Conservation (phyloP, 2,329 filamentous ascomycete genomes). For the Penicillium aurantiogriseum region DNA sequence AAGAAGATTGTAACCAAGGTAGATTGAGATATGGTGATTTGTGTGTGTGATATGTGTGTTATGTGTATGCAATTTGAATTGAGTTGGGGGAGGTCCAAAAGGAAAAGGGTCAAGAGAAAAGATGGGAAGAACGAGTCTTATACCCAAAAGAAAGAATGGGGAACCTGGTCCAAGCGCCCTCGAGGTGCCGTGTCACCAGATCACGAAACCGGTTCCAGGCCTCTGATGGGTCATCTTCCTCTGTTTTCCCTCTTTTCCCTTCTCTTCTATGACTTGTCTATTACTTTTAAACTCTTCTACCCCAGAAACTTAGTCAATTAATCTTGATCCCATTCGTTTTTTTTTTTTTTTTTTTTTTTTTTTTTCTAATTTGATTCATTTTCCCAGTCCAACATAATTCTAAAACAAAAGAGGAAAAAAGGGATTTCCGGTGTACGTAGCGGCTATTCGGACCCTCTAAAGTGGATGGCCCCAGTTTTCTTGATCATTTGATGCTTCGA, state of each 20-base stretch:
- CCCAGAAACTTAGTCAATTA: not conserved
- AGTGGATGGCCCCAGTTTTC: conserved; percentile 15
- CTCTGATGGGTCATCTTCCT: not conserved
- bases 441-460: conserved; percentile 9
- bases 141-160: conserved; percentile 14
- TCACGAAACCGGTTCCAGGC: conserved; percentile 16
- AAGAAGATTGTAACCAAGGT: not conserved
- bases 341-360: not conserved
- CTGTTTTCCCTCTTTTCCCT: not conserved
- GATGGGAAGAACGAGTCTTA: conserved; percentile 13
- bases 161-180: conserved; percentile 16
- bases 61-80: not conserved
- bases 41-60: not conserved
- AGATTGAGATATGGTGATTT: not conserved
- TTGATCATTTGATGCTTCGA: conserved; percentile 30
- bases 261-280: not conserved
- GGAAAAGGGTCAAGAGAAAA: not conserved
- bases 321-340: too few species aligned
- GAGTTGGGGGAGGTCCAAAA: not conserved
- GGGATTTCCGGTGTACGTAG: not conserved
- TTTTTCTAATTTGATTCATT: not conserved
- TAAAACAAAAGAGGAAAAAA: not conserved
- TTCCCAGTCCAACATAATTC: not conserved
- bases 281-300: not conserved
- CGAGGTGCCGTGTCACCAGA: conserved; percentile 17